These are phyloP conservation scores for Phytomonas sp. DNA, from an alignment of 208 protist genomes.

Conservation along the genomic window DNA sequence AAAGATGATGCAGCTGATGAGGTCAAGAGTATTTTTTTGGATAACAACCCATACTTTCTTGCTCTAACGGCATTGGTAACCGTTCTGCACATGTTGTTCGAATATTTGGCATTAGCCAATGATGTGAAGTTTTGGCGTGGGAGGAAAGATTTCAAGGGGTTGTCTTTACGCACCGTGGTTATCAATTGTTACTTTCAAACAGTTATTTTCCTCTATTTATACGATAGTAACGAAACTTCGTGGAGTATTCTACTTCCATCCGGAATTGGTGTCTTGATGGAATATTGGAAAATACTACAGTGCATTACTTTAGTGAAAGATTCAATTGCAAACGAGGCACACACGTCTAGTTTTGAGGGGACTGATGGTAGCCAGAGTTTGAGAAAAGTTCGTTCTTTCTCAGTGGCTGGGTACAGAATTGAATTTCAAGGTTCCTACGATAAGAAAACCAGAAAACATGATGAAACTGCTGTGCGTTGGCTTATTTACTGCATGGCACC, in stretches of 20 bases:
- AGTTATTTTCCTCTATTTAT: constrained; percentile 97
- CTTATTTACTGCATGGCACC: constrained; percentile 91
- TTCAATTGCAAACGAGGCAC: neutral
- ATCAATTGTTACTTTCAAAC: constrained; percentile 91
- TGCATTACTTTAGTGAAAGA: constrained; percentile 20
- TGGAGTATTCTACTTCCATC: constrained; percentile 91
- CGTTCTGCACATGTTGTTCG: constrained; percentile 96
- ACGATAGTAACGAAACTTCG: constrained; percentile 92
- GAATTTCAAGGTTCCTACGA: constrained; percentile 63
- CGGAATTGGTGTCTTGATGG: constrained; percentile 86
- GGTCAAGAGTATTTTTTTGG: constrained; percentile 91
- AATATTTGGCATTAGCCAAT: constrained; percentile 98
- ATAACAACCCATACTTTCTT: constrained; percentile 94
- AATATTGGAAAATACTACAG: constrained; percentile 97
- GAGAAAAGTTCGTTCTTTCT: neutral
- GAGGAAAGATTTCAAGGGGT: constrained; percentile 92
- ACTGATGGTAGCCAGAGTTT: neutral
- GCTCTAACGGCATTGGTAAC: constrained; percentile 92
- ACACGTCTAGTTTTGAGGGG: neutral
- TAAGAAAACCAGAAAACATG: constrained; percentile 76
- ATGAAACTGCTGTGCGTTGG: constrained; percentile 92
- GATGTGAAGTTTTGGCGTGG: constrained; percentile 85
- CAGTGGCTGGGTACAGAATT: constrained; percentile 26
- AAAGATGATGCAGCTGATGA: constrained; percentile 53
- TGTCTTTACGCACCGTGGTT: constrained; percentile 93